A percentile compares a stretch with the other conserved stretches of the same genome.
Evolutionary conservation across 129 eudicot genomes (phyloP).

Genomic region (Flaveria bidentis): DNA sequence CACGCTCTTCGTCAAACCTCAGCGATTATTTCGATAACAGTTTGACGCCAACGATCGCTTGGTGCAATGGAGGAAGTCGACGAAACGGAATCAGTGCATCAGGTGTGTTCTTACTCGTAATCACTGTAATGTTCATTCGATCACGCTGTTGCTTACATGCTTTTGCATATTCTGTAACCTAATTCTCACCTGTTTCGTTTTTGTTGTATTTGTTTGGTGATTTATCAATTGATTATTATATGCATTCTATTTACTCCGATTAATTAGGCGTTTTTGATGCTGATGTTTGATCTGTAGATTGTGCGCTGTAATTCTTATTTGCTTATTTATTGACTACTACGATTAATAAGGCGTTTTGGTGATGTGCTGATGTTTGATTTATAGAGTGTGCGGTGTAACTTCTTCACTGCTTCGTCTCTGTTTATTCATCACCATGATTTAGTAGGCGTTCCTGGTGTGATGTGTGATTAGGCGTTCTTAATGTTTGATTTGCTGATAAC

Average conservation of each 20-base stretch:
- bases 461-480: background rate
- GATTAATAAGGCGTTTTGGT: background rate
- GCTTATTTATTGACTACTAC: background rate
- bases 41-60: background rate
- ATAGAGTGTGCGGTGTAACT: background rate
- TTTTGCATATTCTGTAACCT: slow-evolving; percentile 15
- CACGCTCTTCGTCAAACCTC: background rate
- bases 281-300: background rate
- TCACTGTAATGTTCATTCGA: slow-evolving; percentile 12
- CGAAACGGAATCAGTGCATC: slow-evolving; percentile 61
- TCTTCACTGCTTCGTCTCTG: too few relatives aligned
- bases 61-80: slow-evolving; percentile 66
- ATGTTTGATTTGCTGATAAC: background rate
- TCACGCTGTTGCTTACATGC: slow-evolving; percentile 5
- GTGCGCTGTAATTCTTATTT: background rate
- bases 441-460: too few relatives aligned
- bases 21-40: background rate
- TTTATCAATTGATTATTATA: background rate
- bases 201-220: background rate
- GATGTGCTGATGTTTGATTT: background rate
- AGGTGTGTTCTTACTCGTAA: slow-evolving; percentile 39
- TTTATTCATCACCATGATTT: background rate
- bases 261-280: background rate
- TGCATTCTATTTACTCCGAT: background rate
- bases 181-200: background rate